Evolutionary conservation across 2,329 filamentous ascomycete species (phyloP), one percentile per base, ranked within the genome.

Genomic region (Xylaria sp.): DNA sequence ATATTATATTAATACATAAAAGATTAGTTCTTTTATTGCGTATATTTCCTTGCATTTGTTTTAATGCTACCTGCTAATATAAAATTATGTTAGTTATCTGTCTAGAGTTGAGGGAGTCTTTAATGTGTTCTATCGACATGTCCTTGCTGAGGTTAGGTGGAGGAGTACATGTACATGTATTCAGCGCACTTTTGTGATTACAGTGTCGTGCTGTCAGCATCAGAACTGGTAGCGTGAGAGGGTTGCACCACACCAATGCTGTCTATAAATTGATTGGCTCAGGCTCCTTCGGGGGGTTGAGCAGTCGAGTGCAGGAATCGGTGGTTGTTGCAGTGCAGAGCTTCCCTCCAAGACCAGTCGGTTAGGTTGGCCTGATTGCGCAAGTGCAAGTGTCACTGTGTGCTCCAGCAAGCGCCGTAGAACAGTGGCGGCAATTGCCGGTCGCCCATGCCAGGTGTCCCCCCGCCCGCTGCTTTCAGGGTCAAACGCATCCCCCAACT

Each of bases 401-500:
- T 61, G 69, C 62, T 60, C 58, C 50, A 63, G 61, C 64, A 68
- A 73, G 71, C 73, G 74, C 69, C 72, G 54, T 72, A 66, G 60
- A 74, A 73, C 61, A 74, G 73, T 70, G 63, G 71, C 74, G 74
- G 75, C 71, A 77, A 73, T 75, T 72, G 68, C 75, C 75, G 74
- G 70, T 48, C 50, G 55, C 51, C 50, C 47, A 37, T 51, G 25
- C 37, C 59, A 64, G 63, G 63, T 53, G 40, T 67, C 53, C 68
- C 68, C 66, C 48, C 66, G 51, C 69, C 63, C 48, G 60, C 23
- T 48, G 65, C 69, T 73, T 75, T 77, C 74, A 75, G 75, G 75
- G 75, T 77, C 75, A 77, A 77, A 74, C 73, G 71, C 64, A 75
- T 70, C 69, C 75, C 75, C 75, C 71, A 62, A 71, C 69, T 42